Percentiles rank a stretch among this genome's conserved stretches.
Conservation (phyloP, 331 rosid genomes). For the Acacia concinna region DNA sequence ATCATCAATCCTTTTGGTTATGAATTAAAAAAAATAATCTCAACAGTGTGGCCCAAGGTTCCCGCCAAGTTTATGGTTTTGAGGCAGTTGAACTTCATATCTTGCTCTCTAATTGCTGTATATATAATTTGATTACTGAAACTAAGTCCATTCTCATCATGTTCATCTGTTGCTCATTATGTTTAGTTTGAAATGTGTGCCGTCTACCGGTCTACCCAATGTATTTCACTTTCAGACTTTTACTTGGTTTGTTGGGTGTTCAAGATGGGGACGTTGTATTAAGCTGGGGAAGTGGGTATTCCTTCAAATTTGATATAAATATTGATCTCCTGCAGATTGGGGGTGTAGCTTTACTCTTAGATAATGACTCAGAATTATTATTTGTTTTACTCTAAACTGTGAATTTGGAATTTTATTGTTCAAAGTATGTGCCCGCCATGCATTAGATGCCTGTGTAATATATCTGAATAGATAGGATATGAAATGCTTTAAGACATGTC, state of each 20-base stretch:
- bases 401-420: not conserved
- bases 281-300: not conserved
- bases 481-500: not conserved
- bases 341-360: not conserved
- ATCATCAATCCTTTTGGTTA: not conserved
- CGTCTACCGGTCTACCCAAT: not conserved
- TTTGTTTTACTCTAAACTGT: not conserved
- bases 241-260: not conserved
- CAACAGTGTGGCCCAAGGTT: not conserved
- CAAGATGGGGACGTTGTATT: slow-evolving; percentile 3
- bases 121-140: not conserved
- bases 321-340: not conserved
- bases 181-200: not conserved
- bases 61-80: not conserved
- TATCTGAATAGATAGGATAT: not conserved
- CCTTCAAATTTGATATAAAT: not conserved
- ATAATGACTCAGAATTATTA: not conserved
- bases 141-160: not conserved
- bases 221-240: not conserved
- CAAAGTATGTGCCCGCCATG: not conserved
- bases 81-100: not conserved
- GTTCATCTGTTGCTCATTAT: not conserved
- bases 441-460: not conserved
- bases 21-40: not conserved
- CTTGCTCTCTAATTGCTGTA: not conserved